phyloP scores from a whole-genome alignment of 495 filamentous ascomycete genomes.

The Niebla homalea region DNA sequence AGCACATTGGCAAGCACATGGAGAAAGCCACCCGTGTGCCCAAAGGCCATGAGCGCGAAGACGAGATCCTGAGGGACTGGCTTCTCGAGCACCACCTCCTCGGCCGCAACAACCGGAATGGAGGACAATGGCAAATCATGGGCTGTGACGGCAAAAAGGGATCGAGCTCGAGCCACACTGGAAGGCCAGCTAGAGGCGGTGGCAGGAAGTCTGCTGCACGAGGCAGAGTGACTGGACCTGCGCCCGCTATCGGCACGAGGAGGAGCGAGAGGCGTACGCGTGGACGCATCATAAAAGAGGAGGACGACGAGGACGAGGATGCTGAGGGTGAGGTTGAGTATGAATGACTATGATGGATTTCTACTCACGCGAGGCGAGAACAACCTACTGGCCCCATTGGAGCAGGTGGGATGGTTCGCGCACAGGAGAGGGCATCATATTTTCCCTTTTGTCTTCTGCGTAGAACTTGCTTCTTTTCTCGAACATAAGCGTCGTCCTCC shows the following conservation, averaged over 20 bases:
- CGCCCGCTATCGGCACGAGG: conserved; percentile 1
- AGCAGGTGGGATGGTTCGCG: no score
- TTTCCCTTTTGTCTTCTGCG: no score
- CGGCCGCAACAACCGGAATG: conserved; percentile 1
- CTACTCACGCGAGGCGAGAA: no score
- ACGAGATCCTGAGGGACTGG: conserved; percentile 38
- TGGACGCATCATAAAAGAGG: conserved; percentile 4
- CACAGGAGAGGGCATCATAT: no score
- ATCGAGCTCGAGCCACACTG: conserved; percentile 4
- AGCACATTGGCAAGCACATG: conserved; percentile 66
- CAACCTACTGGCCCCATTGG: no score
- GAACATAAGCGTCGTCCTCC: no score
- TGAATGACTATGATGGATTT: neutral
- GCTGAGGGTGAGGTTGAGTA: conserved; percentile 1
- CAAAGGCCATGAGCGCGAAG: conserved; percentile 28
- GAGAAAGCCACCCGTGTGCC: conserved; percentile 10
- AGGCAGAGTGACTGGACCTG: neutral
- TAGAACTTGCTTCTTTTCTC: no score
- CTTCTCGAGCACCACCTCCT: conserved; percentile 36
- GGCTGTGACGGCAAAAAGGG: conserved; percentile 1
- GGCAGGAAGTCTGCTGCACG: neutral
- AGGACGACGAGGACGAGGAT: conserved; percentile 9
- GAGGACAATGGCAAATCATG: conserved; percentile 9
- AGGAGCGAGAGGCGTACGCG: conserved; percentile 3
- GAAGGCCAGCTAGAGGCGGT: neutral